Evolutionary conservation across 2,329 filamentous ascomycete genomes (phyloP).

Genomic region (Pseudogymnoascus sp.): DNA sequence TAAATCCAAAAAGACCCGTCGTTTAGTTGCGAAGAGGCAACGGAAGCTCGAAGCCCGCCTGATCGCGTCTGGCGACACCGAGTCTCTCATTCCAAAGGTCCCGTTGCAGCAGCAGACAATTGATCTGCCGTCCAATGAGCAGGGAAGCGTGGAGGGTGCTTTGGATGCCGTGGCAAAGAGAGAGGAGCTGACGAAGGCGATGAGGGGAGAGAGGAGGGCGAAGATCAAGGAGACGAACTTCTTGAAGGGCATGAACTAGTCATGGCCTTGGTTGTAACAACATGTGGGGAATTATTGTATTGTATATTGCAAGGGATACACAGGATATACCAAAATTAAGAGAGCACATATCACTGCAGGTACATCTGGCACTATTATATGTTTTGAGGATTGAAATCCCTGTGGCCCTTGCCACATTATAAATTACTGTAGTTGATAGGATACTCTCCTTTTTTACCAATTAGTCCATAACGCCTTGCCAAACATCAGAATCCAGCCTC

Average conservation of each 20-base stretch:
- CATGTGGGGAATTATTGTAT: constrained; percentile 16
- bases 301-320: not conserved
- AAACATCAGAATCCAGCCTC: not conserved
- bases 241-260: constrained; percentile 63
- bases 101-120: constrained; percentile 70
- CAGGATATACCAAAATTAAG: not conserved
- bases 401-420: not conserved
- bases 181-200: constrained; percentile 56
- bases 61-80: constrained; percentile 56
- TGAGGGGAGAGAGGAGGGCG: constrained; percentile 65
- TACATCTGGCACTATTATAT: not conserved
- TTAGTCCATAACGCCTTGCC: not conserved
- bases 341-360: not conserved
- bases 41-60: constrained; percentile 48
- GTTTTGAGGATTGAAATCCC: not conserved
- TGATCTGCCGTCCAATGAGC: constrained; percentile 49
- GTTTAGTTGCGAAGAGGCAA: constrained; percentile 58
- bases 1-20: constrained; percentile 76
- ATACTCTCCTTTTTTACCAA: not conserved
- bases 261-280: not conserved
- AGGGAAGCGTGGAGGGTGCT: constrained; percentile 31
- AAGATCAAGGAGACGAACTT: constrained; percentile 82
- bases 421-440: not conserved
- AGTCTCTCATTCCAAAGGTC: constrained; percentile 57
- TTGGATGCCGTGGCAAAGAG: constrained; percentile 41